Evolutionary conservation across 768 basidiomycete species (phyloP).

Genomic region (Tulasnella sp.): DNA sequence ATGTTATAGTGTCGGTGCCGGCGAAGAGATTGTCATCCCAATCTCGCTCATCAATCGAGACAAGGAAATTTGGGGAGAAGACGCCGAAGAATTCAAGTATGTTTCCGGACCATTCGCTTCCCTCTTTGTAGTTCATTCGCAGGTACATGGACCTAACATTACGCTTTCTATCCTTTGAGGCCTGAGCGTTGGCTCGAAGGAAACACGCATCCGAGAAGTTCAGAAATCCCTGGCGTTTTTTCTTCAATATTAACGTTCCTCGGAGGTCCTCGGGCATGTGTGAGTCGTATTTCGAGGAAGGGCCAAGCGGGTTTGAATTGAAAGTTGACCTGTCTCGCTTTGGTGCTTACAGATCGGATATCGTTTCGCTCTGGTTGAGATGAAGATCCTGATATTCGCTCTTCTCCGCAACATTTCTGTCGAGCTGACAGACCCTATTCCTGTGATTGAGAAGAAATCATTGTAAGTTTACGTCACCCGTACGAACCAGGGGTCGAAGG

Average conservation of each 20-base stretch:
- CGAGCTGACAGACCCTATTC: constrained; percentile 49
- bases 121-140: neutral
- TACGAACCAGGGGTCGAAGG: neutral
- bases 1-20: constrained; percentile 33
- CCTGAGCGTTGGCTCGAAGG: constrained; percentile 59
- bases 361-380: constrained; percentile 27
- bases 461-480: neutral
- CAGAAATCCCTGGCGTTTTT: constrained; percentile 57
- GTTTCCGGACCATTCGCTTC: neutral
- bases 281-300: neutral
- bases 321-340: neutral
- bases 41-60: constrained; percentile 53
- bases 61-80: constrained; percentile 57
- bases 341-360: constrained; percentile 12
- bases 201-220: constrained; percentile 44
- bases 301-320: neutral
- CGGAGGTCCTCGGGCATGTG: constrained; percentile 60
- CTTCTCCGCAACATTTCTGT: constrained; percentile 53
- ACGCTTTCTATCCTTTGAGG: constrained; percentile 38
- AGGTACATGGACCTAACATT: neutral
- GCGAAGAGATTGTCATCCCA: constrained; percentile 47
- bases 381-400: constrained; percentile 48
- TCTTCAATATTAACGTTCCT: constrained; percentile 58
- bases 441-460: constrained; percentile 39
- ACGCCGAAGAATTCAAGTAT: constrained; percentile 61